These are phyloP conservation scores for Pochonia chlamydosporia DNA, from an alignment of 2,329 filamentous ascomycete genomes.

Conservation along the genomic window DNA sequence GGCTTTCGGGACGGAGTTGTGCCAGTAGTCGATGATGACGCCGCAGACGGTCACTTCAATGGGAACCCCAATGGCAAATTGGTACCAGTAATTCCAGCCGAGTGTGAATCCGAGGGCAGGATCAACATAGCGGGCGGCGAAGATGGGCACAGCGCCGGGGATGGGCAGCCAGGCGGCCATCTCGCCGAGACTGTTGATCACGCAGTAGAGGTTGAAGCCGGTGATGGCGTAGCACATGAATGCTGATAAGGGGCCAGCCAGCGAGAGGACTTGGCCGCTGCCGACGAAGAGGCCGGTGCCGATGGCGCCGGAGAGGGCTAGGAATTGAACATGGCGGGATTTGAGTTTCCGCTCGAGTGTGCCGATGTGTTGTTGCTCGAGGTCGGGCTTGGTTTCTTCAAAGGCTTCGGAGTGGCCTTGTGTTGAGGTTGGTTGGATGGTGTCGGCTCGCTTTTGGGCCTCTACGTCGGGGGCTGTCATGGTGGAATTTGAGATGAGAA, in stretches of 20 bases:
- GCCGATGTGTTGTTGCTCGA: constrained; percentile 21
- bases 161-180: constrained; percentile 58
- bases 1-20: constrained; percentile 18
- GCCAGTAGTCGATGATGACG: constrained; percentile 42
- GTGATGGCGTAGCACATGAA: constrained; percentile 37
- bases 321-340: constrained; percentile 35
- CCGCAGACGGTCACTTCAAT: constrained; percentile 40
- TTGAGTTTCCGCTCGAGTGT: constrained; percentile 32
- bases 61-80: constrained; percentile 43
- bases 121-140: constrained; percentile 42
- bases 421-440: not conserved
- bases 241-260: constrained; percentile 35
- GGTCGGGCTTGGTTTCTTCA: not conserved
- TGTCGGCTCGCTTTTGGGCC: not conserved
- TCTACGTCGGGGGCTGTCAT: not conserved
- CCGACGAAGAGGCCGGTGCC: constrained; percentile 40
- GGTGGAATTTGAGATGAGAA: not conserved
- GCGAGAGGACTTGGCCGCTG: constrained; percentile 35
- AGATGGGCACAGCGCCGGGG: constrained; percentile 45
- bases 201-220: constrained; percentile 41
- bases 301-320: constrained; percentile 35
- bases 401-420: not conserved
- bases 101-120: constrained; percentile 42
- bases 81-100: constrained; percentile 47
- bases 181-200: constrained; percentile 46